Base-by-base conservation (phyloP, 345 rosid genomes). In the Aquilaria malaccensis region DNA sequence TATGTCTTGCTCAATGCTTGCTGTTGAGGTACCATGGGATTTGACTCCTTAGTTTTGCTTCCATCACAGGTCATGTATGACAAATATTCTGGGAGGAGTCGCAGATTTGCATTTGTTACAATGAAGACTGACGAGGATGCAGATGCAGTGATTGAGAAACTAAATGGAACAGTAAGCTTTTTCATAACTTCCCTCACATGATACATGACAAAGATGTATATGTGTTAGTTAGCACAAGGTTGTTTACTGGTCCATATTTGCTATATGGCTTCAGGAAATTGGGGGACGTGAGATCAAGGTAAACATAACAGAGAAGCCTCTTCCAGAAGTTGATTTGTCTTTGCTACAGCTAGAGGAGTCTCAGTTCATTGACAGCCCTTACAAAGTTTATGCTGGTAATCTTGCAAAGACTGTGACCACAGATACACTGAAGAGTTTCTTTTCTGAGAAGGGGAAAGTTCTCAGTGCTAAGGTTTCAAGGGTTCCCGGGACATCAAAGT, bases 41-140 rank as follows among this genome's bases (percentile, higher is more conserved):
- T 37, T 37, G 43, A 37, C 5, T 45, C 61, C 6, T n/a, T 64
- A 13, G 22, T 61, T 11, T 5, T n/a, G 15, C 63, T 58, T 13
- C 57, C 22, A 15, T 37, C 52, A 3, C 51, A 89, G 95, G 95
- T 89, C 50, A 89, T 86, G 87, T 85, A 79, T 80, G 98, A 89
- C 68, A 92, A 89, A 71, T 88, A 88, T 59, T 69, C 83, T 0
- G 81, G 85, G 58, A 74, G 85, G 70, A 89, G 95, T 76, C 93
- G 96, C 4, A 77, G 91, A 9, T 89, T 92, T 73, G 96, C 88
- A 49, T 93, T 89, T 65, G 97, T 84, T 47, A 87, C 84, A 4
- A 89, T 89, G 96, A 89, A 84, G 72, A 84, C 90, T 13, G 76
- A 77, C 41, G 96, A 86, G 69, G 96, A 93, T 80, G 96, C 97